Conservation (phyloP, 148 eudicot species). For the Rhododendron ovatum region DNA sequence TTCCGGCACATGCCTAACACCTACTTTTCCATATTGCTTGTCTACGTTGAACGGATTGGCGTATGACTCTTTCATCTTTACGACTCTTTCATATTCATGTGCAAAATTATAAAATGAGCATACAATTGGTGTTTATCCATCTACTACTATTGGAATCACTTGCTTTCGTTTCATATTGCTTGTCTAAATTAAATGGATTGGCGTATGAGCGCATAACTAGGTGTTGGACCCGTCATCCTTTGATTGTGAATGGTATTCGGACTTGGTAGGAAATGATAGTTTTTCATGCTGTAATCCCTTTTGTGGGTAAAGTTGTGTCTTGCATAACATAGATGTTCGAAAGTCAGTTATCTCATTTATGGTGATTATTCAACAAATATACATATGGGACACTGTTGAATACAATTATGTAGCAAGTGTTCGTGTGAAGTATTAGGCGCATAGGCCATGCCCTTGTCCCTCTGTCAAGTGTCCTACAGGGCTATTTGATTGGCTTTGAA, state of each 20-base stretch:
- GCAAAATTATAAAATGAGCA: too few relatives aligned
- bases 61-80: neutral
- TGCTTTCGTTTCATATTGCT: neutral
- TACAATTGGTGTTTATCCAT: neutral
- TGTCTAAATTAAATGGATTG: neutral
- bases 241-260: neutral
- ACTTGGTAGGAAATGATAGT: neutral
- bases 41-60: too few relatives aligned
- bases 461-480: neutral
- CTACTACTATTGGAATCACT: too few relatives aligned
- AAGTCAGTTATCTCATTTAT: neutral
- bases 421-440: neutral
- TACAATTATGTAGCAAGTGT: neutral
- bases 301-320: neutral
- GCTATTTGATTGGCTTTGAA: neutral
- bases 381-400: neutral
- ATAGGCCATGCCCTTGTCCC: neutral
- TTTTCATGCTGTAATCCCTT: neutral
- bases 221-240: neutral
- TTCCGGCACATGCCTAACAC: too few relatives aligned
- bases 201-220: neutral
- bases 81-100: neutral
- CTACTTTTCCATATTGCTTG: too few relatives aligned
- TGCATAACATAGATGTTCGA: neutral
- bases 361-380: neutral